Conservation (phyloP, 1,139 yeast genomes). For the Tardiomyces depauwii region DNA sequence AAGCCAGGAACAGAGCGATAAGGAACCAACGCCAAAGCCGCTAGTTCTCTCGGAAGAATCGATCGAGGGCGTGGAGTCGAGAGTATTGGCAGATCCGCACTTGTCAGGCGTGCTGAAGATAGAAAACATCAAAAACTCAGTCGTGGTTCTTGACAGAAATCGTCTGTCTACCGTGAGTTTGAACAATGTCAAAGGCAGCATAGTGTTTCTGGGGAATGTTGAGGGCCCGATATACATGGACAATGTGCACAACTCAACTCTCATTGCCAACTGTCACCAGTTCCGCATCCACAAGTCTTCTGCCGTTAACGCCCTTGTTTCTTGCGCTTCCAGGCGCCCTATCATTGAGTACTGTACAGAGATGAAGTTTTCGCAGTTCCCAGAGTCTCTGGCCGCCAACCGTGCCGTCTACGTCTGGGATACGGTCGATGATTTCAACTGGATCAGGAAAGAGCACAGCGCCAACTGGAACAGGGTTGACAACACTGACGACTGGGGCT, state of each 20-base stretch:
- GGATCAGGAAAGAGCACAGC: constrained; percentile 14
- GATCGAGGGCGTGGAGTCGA: no score
- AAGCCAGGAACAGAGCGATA: no score
- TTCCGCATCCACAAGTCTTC: constrained; percentile 21
- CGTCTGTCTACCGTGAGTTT: constrained; percentile 8
- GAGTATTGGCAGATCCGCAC: not conserved
- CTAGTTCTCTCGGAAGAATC: no score
- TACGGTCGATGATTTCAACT: constrained; percentile 21
- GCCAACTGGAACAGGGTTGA: constrained; percentile 11
- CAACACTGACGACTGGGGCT: not conserved
- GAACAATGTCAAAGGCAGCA: constrained; percentile 11
- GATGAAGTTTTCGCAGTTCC: constrained; percentile 15
- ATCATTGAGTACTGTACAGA: constrained; percentile 18
- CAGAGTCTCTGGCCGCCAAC: constrained; percentile 2
- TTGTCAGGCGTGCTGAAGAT: not conserved
- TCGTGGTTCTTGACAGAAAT: constrained; percentile 3
- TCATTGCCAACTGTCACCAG: constrained; percentile 20
- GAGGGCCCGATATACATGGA: constrained; percentile 18
- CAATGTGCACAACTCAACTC: constrained; percentile 8
- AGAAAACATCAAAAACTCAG: not conserved
- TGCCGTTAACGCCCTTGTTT: constrained; percentile 11
- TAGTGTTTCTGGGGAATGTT: constrained; percentile 11
- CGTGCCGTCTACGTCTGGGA: constrained; percentile 6
- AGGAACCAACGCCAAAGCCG: no score
- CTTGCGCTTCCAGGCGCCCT: constrained; percentile 20